Evolutionary conservation across 441 rosid species (phyloP).

Genomic region (Adansonia rubrostipa): DNA sequence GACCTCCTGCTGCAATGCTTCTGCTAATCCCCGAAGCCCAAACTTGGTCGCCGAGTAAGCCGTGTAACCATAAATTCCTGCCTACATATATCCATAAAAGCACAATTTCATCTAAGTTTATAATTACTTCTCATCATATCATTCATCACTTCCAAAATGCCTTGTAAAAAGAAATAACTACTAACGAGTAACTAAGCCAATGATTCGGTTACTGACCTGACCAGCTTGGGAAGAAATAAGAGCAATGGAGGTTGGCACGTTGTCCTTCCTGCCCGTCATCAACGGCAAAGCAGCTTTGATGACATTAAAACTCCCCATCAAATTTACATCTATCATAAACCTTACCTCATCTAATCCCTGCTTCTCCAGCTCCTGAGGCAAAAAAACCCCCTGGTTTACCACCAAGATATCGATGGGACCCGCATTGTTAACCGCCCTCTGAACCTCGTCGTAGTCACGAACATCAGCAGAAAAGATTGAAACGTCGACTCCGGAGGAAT

Average conservation of each 20-base stretch:
- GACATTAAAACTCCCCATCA: slow-evolving; percentile 66
- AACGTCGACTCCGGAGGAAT: slow-evolving; percentile 67
- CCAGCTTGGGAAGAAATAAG: slow-evolving; percentile 89
- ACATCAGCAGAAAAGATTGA: slow-evolving; percentile 71
- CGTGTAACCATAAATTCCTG: slow-evolving; percentile 82
- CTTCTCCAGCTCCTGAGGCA: slow-evolving; percentile 63
- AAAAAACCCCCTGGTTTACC: slow-evolving; percentile 78
- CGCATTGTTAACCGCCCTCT: slow-evolving; percentile 54
- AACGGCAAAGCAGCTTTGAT: slow-evolving; percentile 42
- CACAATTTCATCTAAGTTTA: too few species aligned
- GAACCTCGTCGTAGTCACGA: slow-evolving; percentile 69
- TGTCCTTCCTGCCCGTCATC: slow-evolving; percentile 58
- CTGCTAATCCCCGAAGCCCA: slow-evolving; percentile 90
- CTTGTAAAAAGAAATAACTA: too few species aligned
- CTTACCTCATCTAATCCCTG: slow-evolving; percentile 69
- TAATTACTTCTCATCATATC: too few species aligned
- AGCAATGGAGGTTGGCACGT: slow-evolving; percentile 63
- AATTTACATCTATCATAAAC: slow-evolving; percentile 76
- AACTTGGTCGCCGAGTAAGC: slow-evolving; percentile 87
- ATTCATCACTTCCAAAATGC: too few species aligned
- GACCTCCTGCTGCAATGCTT: slow-evolving; percentile 91
- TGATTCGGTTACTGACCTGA: slow-evolving; percentile 48
- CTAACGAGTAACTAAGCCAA: too few species aligned
- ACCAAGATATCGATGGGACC: slow-evolving; percentile 74
- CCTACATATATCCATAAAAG: slow-evolving; percentile 38